Evolutionary conservation across 768 basidiomycete species (phyloP), one percentile per base, ranked within the genome.

Genomic region (Lentinula sp.): DNA sequence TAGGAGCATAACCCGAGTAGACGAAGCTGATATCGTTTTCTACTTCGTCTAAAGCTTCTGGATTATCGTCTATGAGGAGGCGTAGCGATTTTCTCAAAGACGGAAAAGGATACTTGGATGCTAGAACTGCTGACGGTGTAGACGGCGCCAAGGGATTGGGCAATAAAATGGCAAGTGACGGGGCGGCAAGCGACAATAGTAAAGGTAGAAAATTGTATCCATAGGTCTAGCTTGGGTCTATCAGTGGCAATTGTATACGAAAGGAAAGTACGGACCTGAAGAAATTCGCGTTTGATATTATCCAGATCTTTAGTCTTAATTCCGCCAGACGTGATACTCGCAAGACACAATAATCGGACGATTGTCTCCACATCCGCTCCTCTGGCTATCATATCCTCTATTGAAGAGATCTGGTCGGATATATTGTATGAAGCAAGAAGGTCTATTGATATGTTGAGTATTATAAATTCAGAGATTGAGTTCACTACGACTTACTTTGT

Each of bases 21-120:
- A 93, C 91, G 71, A 91, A 98, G 63, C 91, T 88, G 72, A 98
- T 92, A 72, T 99, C 97, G 69, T 93, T 93, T 69, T 97, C 94
- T 37, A 90, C 81, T 68, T 91, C 90, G 63, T 90, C 90, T 33
- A 88, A 73, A 8, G 84, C 85, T 66, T 92, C 90, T 51, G 83
- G 80, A 62, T 77, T 85, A 62, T 95, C 93, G 65, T 98, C 96
- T 68, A 97, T 93, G 15, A 98, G 80, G n/a, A 98, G 83, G 33
- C 94, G 86, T 6, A 98, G 80, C 0, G 88, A 85, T 73, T 95
- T 96, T 52, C 95, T 85, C 28, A 95, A 73, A 6, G 78, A 61
- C 8, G 80, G 68, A 72, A 90, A 98, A 1, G 93, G 88, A 60
- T 87, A 85, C 74, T 88, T 95, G 41, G 73, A 69, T 9, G 74